Evolutionary conservation across 441 rosid species (phyloP).

Genomic region (Hura crepitans): DNA sequence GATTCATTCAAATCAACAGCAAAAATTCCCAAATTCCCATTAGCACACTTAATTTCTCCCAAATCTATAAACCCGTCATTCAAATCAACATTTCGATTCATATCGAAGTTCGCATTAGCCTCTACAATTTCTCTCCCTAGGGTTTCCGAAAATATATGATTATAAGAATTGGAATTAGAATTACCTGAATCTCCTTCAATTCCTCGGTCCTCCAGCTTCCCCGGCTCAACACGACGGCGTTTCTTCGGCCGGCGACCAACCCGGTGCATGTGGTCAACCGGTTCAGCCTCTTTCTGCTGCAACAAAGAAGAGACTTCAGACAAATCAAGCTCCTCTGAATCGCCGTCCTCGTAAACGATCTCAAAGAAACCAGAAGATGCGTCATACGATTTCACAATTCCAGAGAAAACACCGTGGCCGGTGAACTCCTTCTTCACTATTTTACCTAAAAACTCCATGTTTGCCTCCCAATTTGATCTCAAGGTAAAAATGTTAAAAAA

Average conservation of each 20-base stretch:
- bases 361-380: constrained; percentile 45
- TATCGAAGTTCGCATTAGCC: constrained; percentile 26
- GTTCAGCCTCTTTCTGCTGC: constrained; percentile 23
- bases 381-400: constrained; percentile 57
- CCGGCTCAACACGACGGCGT: constrained; percentile 47
- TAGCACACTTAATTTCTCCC: constrained; percentile 27
- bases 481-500: not conserved
- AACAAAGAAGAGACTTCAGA: constrained; percentile 40
- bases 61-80: constrained; percentile 33
- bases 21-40: constrained; percentile 26
- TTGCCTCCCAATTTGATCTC: constrained; percentile 18
- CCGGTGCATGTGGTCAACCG: constrained; percentile 33
- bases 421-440: constrained; percentile 48
- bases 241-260: constrained; percentile 54
- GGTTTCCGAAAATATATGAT: constrained; percentile 23
- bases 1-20: constrained; percentile 50
- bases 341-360: constrained; percentile 64
- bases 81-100: constrained; percentile 38
- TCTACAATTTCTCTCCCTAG: constrained; percentile 24
- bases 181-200: constrained; percentile 31
- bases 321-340: constrained; percentile 52
- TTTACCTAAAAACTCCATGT: constrained; percentile 67
- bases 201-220: constrained; percentile 19
- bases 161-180: constrained; percentile 21
- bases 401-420: constrained; percentile 44